Evolutionary conservation across 768 basidiomycete species (phyloP).

Genomic region (Boletus subcaerulescens): DNA sequence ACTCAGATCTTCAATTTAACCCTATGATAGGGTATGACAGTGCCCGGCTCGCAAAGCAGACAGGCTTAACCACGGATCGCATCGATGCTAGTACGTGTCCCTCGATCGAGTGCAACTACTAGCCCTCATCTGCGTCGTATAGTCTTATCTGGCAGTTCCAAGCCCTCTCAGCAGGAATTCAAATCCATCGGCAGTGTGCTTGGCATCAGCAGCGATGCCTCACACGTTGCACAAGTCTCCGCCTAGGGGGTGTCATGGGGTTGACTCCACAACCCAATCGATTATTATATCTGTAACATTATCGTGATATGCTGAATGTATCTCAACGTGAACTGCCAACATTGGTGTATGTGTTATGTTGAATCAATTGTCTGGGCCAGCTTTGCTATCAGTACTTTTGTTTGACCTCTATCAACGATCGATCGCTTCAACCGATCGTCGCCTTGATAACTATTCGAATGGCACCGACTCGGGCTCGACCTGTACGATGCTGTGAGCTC

Average conservation of each 20-base stretch:
- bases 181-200: constrained; percentile 43
- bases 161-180: constrained; percentile 50
- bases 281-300: constrained; percentile 9
- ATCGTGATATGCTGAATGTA: constrained; percentile 5
- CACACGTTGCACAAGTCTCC: background rate
- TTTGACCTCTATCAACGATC: background rate
- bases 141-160: constrained; percentile 49
- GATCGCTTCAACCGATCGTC: background rate
- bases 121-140: background rate
- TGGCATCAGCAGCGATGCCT: constrained; percentile 37
- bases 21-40: constrained; percentile 1
- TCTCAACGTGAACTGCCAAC: background rate
- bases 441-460: background rate
- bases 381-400: too few relatives aligned
- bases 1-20: background rate
- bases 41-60: constrained; percentile 42
- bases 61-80: constrained; percentile 43
- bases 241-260: background rate
- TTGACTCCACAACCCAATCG: background rate
- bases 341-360: background rate
- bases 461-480: too few relatives aligned
- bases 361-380: background rate
- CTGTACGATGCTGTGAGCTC: background rate
- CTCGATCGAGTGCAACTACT: background rate
- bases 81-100: constrained; percentile 50